These are phyloP conservation scores for Backusella psychrophila DNA, from an alignment of 192 early-diverging fungal species.

Conservation along the genomic window DNA sequence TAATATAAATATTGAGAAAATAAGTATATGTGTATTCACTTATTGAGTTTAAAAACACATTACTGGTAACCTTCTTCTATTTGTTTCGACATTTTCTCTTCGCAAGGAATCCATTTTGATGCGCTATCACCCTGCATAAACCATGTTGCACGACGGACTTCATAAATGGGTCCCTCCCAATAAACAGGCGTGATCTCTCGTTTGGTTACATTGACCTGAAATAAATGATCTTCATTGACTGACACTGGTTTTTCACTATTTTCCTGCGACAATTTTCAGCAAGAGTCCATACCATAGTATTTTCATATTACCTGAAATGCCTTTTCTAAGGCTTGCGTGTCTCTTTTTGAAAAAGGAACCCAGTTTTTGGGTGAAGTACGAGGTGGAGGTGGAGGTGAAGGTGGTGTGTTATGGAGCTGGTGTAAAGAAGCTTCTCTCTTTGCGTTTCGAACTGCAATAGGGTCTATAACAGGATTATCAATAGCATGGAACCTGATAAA, in stretches of 20 bases:
- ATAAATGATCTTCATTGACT: constrained; percentile 78
- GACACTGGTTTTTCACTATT: constrained; percentile 43
- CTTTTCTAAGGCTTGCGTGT: constrained; percentile 51
- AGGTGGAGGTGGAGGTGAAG: constrained; percentile 32
- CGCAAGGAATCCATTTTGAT: constrained; percentile 72
- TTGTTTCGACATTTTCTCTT: constrained; percentile 76
- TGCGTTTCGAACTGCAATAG: constrained; percentile 17
- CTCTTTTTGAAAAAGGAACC: constrained; percentile 54
- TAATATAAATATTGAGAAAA: not conserved
- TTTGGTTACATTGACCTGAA: constrained; percentile 73
- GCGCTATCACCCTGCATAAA: constrained; percentile 62
- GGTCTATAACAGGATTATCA: constrained; percentile 36
- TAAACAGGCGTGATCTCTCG: constrained; percentile 70
- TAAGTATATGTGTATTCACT: not conserved
- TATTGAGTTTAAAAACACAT: not conserved
- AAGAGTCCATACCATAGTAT: not conserved
- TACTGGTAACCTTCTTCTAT: constrained; percentile 78
- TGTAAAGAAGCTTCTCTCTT: constrained; percentile 24
- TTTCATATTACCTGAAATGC: constrained; percentile 39
- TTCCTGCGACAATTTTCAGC: constrained; percentile 1
- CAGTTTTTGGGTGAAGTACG: constrained; percentile 38
- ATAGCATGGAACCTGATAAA: constrained; percentile 47
- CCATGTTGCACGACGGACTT: constrained; percentile 82
- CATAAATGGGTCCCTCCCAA: constrained; percentile 80
- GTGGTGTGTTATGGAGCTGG: constrained; percentile 16